Conservation (phyloP, 108 stramenopile genomes). For the Skeletonema marinoi region DNA sequence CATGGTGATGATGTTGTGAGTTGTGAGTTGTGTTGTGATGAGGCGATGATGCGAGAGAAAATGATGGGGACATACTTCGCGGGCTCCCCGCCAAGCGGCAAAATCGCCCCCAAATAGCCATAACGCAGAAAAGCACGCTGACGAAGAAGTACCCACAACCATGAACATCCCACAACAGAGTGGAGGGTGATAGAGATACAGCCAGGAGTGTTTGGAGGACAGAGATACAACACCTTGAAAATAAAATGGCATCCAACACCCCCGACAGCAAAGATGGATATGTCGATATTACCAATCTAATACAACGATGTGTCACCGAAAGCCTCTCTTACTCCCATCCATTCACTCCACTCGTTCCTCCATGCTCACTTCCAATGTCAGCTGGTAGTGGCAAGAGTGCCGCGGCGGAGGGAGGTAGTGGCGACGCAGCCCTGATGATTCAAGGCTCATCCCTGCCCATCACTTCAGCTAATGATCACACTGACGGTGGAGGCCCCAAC, state of each 20-base stretch:
- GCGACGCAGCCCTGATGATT: background rate
- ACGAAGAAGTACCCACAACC: no score
- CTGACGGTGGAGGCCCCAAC: background rate
- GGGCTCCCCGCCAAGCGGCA: no score
- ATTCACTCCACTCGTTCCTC: slow-evolving; percentile 24
- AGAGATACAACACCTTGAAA: background rate
- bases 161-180: no score
- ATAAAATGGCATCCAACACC: background rate
- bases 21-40: no score
- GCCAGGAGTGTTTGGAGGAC: background rate
- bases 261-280: background rate
- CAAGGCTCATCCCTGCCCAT: background rate
- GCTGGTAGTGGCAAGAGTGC: background rate
- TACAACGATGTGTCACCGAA: slow-evolving; percentile 18
- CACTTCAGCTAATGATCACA: slow-evolving; percentile 3
- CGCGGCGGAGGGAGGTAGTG: slow-evolving; percentile 12
- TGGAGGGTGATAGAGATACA: background rate
- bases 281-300: slow-evolving; percentile 35
- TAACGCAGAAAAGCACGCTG: no score
- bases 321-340: slow-evolving; percentile 40
- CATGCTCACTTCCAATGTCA: background rate
- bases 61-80: no score
- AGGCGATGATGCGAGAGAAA: no score
- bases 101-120: no score
- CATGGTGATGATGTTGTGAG: no score